Percentiles rank a stretch among this genome's conserved stretches.
Evolutionary conservation across 1,139 yeast genomes (phyloP).

Genomic region (Nakaseomyces nivariensis): DNA sequence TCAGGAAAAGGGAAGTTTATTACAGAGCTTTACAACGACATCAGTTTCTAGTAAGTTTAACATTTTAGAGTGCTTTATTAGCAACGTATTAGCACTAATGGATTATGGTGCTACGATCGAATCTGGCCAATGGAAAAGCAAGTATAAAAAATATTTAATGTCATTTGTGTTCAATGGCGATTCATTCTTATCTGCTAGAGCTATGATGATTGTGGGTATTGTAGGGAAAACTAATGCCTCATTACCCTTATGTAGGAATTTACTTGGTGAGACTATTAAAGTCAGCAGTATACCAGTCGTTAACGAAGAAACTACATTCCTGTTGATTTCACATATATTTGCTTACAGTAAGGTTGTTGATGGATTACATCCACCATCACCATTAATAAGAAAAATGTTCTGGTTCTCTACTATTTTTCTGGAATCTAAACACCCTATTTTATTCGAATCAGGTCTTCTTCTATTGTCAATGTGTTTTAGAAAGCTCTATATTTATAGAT

Average conservation of each 20-base stretch:
- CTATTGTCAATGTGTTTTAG: constrained; percentile 31
- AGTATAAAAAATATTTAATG: constrained; percentile 61
- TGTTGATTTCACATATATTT: constrained; percentile 32
- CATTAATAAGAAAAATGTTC: constrained; percentile 47
- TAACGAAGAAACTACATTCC: constrained; percentile 26
- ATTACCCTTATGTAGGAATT: constrained; percentile 41
- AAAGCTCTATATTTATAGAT: constrained; percentile 22
- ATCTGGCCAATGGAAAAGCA: constrained; percentile 51
- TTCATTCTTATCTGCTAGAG: constrained; percentile 62
- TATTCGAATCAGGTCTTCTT: constrained; percentile 49
- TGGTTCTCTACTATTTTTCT: constrained; percentile 51
- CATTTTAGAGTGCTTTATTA: constrained; percentile 56
- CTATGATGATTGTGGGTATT: constrained; percentile 63
- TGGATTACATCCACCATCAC: constrained; percentile 50
- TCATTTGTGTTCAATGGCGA: constrained; percentile 53
- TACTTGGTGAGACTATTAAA: constrained; percentile 31
- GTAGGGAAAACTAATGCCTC: constrained; percentile 55
- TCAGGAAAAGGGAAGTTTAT: constrained; percentile 43
- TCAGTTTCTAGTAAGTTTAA: constrained; percentile 44
- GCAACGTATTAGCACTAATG: constrained; percentile 48
- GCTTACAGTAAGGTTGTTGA: constrained; percentile 52
- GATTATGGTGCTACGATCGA: constrained; percentile 42
- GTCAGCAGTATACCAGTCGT: constrained; percentile 30
- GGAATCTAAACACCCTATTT: constrained; percentile 34
- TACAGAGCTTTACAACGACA: constrained; percentile 31